Conservation (phyloP, 192 early-diverging fungal species). For the Martensiomyces pterosporus region DNA sequence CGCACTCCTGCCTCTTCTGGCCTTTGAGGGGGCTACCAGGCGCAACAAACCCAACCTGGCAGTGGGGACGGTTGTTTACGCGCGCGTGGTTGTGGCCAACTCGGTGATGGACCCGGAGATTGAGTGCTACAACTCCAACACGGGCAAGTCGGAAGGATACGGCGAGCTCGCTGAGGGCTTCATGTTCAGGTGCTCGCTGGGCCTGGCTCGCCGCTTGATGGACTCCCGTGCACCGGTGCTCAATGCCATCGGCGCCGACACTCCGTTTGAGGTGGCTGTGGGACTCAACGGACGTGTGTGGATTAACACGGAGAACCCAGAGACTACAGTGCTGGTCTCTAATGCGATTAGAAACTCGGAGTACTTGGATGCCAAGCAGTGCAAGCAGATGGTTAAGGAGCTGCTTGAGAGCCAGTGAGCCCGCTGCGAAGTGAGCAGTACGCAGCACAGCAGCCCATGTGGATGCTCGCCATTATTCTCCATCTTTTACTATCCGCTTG, state of each 20-base stretch:
- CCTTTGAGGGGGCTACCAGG: slow-evolving; percentile 94
- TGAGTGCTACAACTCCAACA: slow-evolving; percentile 80
- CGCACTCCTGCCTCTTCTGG: slow-evolving; percentile 70
- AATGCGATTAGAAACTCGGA: slow-evolving; percentile 76
- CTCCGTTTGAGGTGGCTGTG: slow-evolving; percentile 85
- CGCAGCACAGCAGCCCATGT: no score
- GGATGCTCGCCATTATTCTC: no score
- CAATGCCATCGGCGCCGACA: slow-evolving; percentile 58
- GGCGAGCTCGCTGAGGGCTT: slow-evolving; percentile 84
- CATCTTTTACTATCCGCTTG: no score
- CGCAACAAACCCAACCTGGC: slow-evolving; percentile 82
- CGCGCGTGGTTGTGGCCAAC: slow-evolving; percentile 79
- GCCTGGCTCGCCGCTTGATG: slow-evolving; percentile 58
- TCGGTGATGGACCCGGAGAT: slow-evolving; percentile 97
- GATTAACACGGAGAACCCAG: slow-evolving; percentile 66
- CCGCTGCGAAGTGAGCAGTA: slow-evolving; percentile 1
- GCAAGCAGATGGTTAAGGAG: slow-evolving; percentile 53
- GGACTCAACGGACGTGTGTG: slow-evolving; percentile 95
- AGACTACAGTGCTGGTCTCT: slow-evolving; percentile 60
- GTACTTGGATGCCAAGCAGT: slow-evolving; percentile 56
- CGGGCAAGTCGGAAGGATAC: slow-evolving; percentile 82
- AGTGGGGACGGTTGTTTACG: slow-evolving; percentile 78
- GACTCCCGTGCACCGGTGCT: slow-evolving; percentile 70
- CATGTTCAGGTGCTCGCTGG: slow-evolving; percentile 77
- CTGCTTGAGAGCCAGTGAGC: slow-evolving; percentile 29